Percentiles rank a stretch among this genome's conserved stretches.
Conservation (phyloP, 306 rosid species). For the Aeschynomene evenia region DNA sequence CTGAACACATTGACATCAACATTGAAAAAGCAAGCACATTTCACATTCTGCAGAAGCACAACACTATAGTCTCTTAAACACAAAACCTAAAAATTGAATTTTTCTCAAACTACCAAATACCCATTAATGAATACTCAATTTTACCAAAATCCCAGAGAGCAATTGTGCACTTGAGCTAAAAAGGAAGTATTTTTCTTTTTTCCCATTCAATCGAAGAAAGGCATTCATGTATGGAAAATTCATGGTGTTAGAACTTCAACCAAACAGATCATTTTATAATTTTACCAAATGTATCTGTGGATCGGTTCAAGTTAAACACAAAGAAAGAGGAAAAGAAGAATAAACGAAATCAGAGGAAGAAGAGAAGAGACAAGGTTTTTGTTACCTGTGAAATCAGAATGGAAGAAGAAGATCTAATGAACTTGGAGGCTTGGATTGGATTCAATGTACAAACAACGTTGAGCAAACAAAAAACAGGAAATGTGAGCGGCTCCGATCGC, state of each 20-base stretch:
- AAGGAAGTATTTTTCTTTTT: not conserved
- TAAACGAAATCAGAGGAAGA: not conserved
- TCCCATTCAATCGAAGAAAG: not conserved
- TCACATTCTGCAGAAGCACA: conserved; percentile 18
- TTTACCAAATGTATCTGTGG: not conserved
- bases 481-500: not conserved
- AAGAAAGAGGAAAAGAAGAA: not conserved
- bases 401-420: not conserved
- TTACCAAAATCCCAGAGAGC: not conserved
- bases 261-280: not conserved
- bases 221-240: not conserved
- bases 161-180: not conserved
- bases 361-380: not conserved
- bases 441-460: not conserved
- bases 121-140: not conserved
- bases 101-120: not conserved
- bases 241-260: not conserved
- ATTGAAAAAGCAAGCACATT: not conserved
- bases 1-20: conserved; percentile 12
- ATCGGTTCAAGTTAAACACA: not conserved
- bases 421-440: not conserved
- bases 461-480: not conserved
- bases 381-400: conserved; percentile 25
- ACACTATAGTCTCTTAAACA: not conserved
- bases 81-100: not conserved